Evolutionary conservation across 2,329 filamentous ascomycete species (phyloP).

Genomic region (Penicillium corylophilum): DNA sequence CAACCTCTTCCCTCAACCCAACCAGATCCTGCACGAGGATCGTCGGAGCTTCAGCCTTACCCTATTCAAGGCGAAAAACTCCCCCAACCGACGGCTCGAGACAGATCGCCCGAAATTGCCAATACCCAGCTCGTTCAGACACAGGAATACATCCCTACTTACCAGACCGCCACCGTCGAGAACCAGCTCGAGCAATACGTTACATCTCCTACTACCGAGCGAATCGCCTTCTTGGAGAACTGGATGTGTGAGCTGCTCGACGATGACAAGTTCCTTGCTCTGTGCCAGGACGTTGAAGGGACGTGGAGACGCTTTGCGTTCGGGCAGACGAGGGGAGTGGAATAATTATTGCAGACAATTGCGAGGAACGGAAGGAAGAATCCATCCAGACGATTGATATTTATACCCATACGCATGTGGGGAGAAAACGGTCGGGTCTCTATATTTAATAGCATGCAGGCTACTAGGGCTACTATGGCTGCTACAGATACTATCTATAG

Average conservation of each 20-base stretch:
- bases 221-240: conserved; percentile 34
- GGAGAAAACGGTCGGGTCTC: not conserved
- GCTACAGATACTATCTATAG: no score
- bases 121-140: conserved; percentile 3
- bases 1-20: not conserved
- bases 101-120: not conserved
- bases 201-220: conserved; percentile 30
- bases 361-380: not conserved
- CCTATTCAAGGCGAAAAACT: not conserved
- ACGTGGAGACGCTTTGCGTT: conserved; percentile 43
- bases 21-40: not conserved
- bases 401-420: not conserved
- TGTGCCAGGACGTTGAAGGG: conserved; percentile 43
- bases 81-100: not conserved
- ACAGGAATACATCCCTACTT: conserved; percentile 1
- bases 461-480: not conserved
- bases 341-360: not conserved
- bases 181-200: conserved; percentile 34
- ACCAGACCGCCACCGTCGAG: conserved; percentile 1
- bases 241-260: conserved; percentile 46
- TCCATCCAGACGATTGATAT: not conserved
- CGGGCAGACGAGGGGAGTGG: conserved; percentile 24
- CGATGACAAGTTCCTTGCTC: conserved; percentile 39
- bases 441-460: not conserved
- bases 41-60: not conserved